These are phyloP conservation scores for Pichia cactophila DNA, from an alignment of 1,139 yeast species.

Conservation along the genomic window DNA sequence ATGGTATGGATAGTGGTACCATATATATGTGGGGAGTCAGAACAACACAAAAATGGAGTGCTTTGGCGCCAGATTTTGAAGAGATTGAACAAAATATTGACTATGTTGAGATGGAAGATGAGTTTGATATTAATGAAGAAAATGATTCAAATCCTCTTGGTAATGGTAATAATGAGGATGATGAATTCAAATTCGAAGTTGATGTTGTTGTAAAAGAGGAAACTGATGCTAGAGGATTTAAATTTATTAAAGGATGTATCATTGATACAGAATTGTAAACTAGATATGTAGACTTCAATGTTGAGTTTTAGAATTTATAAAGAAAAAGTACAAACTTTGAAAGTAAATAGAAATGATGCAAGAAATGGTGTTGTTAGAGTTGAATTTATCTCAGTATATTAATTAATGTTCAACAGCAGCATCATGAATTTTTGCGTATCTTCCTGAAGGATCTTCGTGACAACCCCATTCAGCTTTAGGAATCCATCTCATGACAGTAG, in stretches of 20 bases:
- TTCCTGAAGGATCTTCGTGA: conserved; percentile 96
- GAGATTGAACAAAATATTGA: conserved; percentile 90
- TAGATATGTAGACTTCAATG: background rate
- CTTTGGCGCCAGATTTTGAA: conserved; percentile 92
- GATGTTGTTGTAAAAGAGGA: conserved; percentile 61
- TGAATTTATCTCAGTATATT: no score
- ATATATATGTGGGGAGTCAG: conserved; percentile 78
- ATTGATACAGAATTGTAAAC: conserved; percentile 26
- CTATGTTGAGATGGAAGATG: conserved; percentile 85
- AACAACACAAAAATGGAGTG: conserved; percentile 93
- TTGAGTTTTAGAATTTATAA: background rate
- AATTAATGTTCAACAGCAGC: conserved; percentile 36
- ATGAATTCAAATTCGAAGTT: conserved; percentile 30
- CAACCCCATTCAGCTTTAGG: conserved; percentile 99
- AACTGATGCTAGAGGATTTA: conserved; percentile 64
- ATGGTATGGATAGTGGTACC: conserved; percentile 80
- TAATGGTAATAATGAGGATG: conserved; percentile 62
- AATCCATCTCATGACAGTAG: conserved; percentile 98
- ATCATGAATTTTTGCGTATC: conserved; percentile 87
- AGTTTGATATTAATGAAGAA: conserved; percentile 70
- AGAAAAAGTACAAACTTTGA: background rate
- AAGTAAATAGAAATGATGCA: background rate
- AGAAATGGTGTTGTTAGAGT: background rate
- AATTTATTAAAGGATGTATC: conserved; percentile 32
- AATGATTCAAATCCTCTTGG: conserved; percentile 54